A percentile compares a stretch with the other conserved stretches of the same genome.
phyloP scores from a whole-genome alignment of 176 grass and related monocot species.

The Melocanna baccifera region DNA sequence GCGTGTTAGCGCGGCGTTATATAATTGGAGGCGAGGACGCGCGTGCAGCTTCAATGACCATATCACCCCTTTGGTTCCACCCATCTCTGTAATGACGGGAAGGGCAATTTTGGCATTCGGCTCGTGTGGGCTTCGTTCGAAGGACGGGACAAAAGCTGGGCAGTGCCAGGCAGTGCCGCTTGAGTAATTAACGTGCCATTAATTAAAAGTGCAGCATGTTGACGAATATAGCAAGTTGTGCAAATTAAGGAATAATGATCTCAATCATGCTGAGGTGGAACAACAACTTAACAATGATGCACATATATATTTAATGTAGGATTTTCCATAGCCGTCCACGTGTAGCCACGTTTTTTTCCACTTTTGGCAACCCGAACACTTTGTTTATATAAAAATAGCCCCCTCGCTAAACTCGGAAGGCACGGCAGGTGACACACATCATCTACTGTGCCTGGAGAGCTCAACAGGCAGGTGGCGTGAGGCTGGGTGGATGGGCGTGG shows the following conservation, averaged over 20 bases:
- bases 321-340: background rate
- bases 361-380: no score
- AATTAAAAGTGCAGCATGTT: background rate
- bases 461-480: no score
- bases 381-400: no score
- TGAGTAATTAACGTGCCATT: constrained; percentile 7
- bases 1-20: constrained; percentile 36
- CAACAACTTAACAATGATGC: background rate
- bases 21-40: constrained; percentile 32
- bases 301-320: background rate
- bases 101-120: background rate
- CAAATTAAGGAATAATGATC: constrained; percentile 42
- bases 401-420: no score
- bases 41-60: constrained; percentile 36
- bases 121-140: background rate
- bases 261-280: background rate
- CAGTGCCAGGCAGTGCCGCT: background rate
- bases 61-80: background rate
- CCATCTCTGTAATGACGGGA: accelerated
- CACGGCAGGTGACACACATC: no score
- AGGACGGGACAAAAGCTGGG: constrained; percentile 38
- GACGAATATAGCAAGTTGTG: no score
- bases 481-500: no score
- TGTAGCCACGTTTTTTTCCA: no score
- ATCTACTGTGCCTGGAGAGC: no score